Evolutionary conservation across 106 monocot species (phyloP), one percentile per base, ranked within the genome.

Genomic region (Dendrobium catenatum): DNA sequence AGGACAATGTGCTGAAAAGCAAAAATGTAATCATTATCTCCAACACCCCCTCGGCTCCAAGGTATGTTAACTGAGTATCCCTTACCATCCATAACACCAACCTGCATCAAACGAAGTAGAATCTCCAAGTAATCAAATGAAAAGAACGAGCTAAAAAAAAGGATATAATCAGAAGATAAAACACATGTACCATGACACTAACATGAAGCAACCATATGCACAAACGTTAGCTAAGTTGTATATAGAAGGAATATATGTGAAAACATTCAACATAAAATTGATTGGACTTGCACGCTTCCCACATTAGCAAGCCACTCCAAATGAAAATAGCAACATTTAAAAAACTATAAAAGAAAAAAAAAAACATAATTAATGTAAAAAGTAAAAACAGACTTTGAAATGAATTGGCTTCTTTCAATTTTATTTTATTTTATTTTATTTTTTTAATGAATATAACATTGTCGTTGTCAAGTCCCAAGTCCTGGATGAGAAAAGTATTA

Each of bases 31-130:
- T 98, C 98, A 91, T 91, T 82, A 80, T 98, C 95, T 27, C 98
- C 95, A 48, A 98, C 86, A 79, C 98, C 98, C 5, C 98, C 91
- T 88, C 85, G 83, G 75, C 87, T 91, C 98, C 98, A 98, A 78
- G 98, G 98, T 85, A 98, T 91, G 77, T 98, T 98, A 19, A 98
- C 98, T 0, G 91, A 95, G 79, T 84, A 98, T 37, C 98, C 98
- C 86, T 91, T 61, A 42, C 83, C 98, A 55, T 88, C 91, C 83
- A 82, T 72, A 31, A 61, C 84, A 72, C 98, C 98, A 85, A 98
- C 92, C 97, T 97, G 54, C 55, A 31, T 13, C 15, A 47, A 24
- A 70, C 24, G 24, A 80, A 66, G 29, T 42, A 56, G 66, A 24
- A 80, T 18, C n/a, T 27, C 29, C 68, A 11, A 47, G 16, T 42